Evolutionary conservation across 2,329 filamentous ascomycete species (phyloP), one percentile per base, ranked within the genome.

Genomic region (Stemphylium beticola): DNA sequence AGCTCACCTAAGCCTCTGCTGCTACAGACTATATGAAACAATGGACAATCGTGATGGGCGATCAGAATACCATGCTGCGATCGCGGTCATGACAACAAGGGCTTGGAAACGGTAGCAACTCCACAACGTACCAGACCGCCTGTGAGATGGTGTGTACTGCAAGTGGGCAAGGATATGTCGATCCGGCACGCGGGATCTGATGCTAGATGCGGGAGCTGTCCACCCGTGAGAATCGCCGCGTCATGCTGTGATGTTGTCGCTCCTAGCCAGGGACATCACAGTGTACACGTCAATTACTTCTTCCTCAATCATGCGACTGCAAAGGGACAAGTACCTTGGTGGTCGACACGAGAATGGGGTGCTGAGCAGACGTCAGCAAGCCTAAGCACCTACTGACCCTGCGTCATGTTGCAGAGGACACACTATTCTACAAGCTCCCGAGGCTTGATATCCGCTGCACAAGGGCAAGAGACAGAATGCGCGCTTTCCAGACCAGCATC

Each of bases 21-120:
- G 26, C 34, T n/a, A 50, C 33, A 43, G 4, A 7, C 10, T 9
- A 11, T 18, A 17, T 17, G 15, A 36, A 20, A 49, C 24, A 10
- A 17, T 31, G 32, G 12, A 8, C 29, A 40, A 32, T 31, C n/a
- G 22, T 15, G 24, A 29, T 17, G 11, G 18, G 39, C 51, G 33
- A 47, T 38, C 26, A 22, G 22, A 40, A 50, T 29, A 17, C 37
- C 26, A 54, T 29, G 33, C 14, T 39, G 18, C 26, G 26, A 55
- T 56, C 53, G 18, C 47, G 32, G 49, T 49, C 40, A 63, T 68
- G 66, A 69, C 64, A 67, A 38, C 64, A 69, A 66, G 40, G 57
- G 48, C 49, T 32, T 51, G 36, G 38, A 14, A 18, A n/a, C 10
- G 26, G 48, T 36, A 20, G 9, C 33, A n/a, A 49, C 29, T 44